Evolutionary conservation across 2,329 filamentous ascomycete genomes (phyloP), one percentile per base, ranked within the genome.

Genomic region (Pseudogymnoascus sp.): DNA sequence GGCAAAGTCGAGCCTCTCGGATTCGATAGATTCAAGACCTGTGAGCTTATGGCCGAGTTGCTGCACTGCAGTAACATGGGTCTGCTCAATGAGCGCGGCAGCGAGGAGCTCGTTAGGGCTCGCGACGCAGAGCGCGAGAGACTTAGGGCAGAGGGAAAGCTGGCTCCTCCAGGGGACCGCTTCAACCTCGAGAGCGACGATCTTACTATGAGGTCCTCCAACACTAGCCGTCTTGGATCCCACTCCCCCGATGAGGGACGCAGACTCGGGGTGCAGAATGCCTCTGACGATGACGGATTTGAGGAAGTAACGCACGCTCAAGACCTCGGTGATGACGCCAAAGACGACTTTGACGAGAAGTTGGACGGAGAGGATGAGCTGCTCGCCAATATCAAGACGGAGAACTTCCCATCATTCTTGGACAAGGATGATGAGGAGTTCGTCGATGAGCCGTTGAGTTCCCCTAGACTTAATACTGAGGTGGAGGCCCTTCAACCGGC

Each of bases 11-110:
- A 97, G 73, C 93, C 94, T 3, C 81, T 99, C 8, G 94, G 94
- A 2, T 99, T 99, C 71, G 94, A 99, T 74, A 83, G 94, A 18
- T 99, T 99, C 80, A 99, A 99, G 79, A 97, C 94, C 0, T 99
- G 94, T 74, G 94, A 99, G 75, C 80, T 99, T 63, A 97, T 99
- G 94, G 94, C 94, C 1, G 94, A 99, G 74, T 79, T 99, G 47
- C 77, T 99, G 38, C 94, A 99, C 74, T 99, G 94, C 75, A 97
- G 93, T 73, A 99, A 99, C 72, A 99, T 99, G 94, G 92, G 90
- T 5, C 78, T 99, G 36, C 78, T 99, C 66, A 99, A 99, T 71
- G 92, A 97, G 72, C 79, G 85, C 8, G 94, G 93, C 33, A 92
- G 91, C 9, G 92, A 99, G 71, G 87, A 91, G 66, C 85, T 96